Percentiles rank a stretch among this genome's conserved stretches.
These are phyloP conservation scores for Ceratocystiopsis brevicomis DNA, from an alignment of 2,329 filamentous ascomycete species.

Conservation along the genomic window DNA sequence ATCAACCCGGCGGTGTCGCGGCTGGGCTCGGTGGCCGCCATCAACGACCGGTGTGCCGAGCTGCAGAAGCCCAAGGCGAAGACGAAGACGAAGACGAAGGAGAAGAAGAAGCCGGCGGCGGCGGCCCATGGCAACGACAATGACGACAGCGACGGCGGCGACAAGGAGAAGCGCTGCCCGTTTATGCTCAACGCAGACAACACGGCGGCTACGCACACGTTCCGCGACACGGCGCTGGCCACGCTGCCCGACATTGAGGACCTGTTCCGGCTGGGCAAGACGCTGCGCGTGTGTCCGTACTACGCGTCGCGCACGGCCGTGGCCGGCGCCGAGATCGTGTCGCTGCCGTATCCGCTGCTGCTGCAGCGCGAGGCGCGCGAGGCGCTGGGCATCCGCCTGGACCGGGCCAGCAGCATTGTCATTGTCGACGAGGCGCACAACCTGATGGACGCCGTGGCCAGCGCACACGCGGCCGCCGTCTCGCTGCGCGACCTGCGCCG, in stretches of 20 bases:
- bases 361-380: conserved; percentile 76
- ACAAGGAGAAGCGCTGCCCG: conserved; percentile 28
- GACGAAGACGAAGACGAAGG: conserved; percentile 21
- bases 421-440: conserved; percentile 97
- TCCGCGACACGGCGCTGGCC: conserved; percentile 69
- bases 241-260: conserved; percentile 89
- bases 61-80: conserved; percentile 58
- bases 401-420: conserved; percentile 54
- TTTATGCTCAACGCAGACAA: conserved; percentile 67
- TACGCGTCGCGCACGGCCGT: conserved; percentile 81
- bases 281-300: conserved; percentile 75
- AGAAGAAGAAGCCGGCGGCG: conserved; percentile 29
- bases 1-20: conserved; percentile 70
- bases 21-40: conserved; percentile 54
- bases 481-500: conserved; percentile 52
- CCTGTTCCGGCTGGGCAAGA: conserved; percentile 56
- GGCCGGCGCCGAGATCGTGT: conserved; percentile 73
- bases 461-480: conserved; percentile 66
- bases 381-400: conserved; percentile 67
- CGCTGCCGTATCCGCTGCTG: conserved; percentile 77
- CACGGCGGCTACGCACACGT: conserved; percentile 51
- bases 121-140: neutral
- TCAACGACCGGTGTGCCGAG: conserved; percentile 86
- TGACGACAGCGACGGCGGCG: neutral
- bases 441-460: conserved; percentile 82